Evolutionary conservation across 805 yeast species (phyloP), one percentile per base, ranked within the genome.

Genomic region (Blastobotrys chiropterorum): DNA sequence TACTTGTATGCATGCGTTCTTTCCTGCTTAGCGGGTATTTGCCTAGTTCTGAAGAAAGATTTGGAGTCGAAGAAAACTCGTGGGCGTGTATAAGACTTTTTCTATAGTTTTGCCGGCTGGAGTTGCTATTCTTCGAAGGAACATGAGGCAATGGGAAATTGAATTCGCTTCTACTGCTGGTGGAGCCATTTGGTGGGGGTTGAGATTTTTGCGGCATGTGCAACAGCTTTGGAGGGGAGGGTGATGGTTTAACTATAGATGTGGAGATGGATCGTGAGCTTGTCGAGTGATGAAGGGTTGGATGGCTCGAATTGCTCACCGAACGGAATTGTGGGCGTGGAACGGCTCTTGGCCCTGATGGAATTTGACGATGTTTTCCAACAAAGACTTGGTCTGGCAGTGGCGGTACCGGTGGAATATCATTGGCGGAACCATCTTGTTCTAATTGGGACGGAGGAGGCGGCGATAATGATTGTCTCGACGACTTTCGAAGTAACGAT

Each of bases 341-440:
- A 3, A 30, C 46, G 4, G 38, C 45, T 15, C 44, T n/a, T 8
- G 45, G 46, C 7, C 51, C 38, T 13, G 44, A 30, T 20, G 43
- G 52, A 3, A 51, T 31, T 46, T 54, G 53, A 5, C 50, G 46
- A 26, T 45, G 50, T 19, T 50, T 38, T n/a, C 52, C 54, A 2
- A 54, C 38, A 43, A 46, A 20, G 13, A 54, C 48, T 44, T 57
- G 60, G 7, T 52, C 55, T 3, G 60, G 60, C 20, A 57, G 15
- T 2, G 59, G 60, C 13, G 60, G 60, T 4, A 57, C 60, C 6
- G 59, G 60, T 3, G 60, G 60, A 11, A 53, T 50, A 2, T 40
- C 16, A 13, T 48, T 44, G 38, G 43, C 20, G 11, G 34, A 26
- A 11, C 11, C 34, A 11, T 26, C 34, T 11, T 26, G 34, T 6